Percentiles rank a stretch among this genome's conserved stretches.
These are phyloP conservation scores for Mytilinidion resinicola DNA, from an alignment of 495 filamentous ascomycete genomes.

Conservation along the genomic window DNA sequence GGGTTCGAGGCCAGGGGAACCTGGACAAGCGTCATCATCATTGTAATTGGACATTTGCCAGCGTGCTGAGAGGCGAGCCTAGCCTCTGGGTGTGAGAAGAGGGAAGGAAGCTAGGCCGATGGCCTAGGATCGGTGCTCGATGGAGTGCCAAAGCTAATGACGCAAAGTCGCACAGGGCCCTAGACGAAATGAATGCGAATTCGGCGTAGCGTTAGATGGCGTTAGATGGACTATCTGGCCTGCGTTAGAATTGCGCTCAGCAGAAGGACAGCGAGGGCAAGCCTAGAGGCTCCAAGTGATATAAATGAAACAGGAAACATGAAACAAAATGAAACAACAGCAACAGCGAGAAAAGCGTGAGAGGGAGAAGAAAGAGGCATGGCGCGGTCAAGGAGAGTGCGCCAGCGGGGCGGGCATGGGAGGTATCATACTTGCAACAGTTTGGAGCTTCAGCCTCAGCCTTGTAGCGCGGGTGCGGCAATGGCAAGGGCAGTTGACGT, in stretches of 20 bases:
- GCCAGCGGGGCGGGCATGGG: conserved; percentile 22
- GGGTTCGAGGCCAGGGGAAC: conserved; percentile 23
- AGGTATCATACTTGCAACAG: conserved; percentile 18
- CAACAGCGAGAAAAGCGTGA: neutral
- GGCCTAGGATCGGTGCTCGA: too few species aligned
- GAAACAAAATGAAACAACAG: neutral
- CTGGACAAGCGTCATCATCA: conserved; percentile 23
- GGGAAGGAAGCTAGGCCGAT: neutral
- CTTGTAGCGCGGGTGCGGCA: conserved; percentile 7
- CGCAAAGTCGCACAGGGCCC: too few species aligned
- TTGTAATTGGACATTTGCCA: conserved; percentile 28
- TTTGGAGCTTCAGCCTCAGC: conserved; percentile 22
- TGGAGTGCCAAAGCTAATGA: too few species aligned
- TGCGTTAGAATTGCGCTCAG: too few species aligned
- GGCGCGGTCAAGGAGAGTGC: neutral
- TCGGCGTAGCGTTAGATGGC: too few species aligned
- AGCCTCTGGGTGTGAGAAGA: conserved; percentile 6
- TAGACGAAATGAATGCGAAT: too few species aligned
- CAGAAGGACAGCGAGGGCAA: neutral
- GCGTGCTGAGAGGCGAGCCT: conserved; percentile 17
- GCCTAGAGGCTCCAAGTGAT: neutral
- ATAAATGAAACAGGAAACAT: neutral
- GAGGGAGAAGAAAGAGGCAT: neutral
- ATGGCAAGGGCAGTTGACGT: too few species aligned
- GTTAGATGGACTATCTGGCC: too few species aligned